Conservation (phyloP, 2,329 filamentous ascomycete species). For the Xylariales sp. region DNA sequence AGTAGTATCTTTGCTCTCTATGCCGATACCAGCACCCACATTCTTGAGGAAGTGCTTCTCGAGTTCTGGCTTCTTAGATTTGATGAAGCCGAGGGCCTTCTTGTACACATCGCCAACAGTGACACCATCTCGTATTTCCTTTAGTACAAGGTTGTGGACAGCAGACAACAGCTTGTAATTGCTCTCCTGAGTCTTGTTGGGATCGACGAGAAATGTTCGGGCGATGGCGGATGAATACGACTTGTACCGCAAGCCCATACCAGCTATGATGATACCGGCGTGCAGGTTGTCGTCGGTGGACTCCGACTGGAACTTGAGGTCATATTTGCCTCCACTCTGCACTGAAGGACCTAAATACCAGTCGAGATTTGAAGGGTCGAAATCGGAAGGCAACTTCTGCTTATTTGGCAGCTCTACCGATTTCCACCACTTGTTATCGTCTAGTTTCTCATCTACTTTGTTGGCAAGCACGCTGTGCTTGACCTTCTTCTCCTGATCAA, state of each 20-base stretch:
- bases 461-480: slow-evolving; percentile 83
- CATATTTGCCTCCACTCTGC: slow-evolving; percentile 94
- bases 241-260: slow-evolving; percentile 89
- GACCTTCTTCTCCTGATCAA: slow-evolving; percentile 96
- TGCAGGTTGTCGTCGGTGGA: slow-evolving; percentile 80
- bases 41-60: slow-evolving; percentile 95
- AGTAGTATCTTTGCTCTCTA: slow-evolving; percentile 82
- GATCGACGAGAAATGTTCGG: slow-evolving; percentile 92
- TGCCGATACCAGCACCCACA: slow-evolving; percentile 86
- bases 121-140: slow-evolving; percentile 83
- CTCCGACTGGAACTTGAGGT: slow-evolving; percentile 74
- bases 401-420: slow-evolving; percentile 65
- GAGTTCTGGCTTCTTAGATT: slow-evolving; percentile 87
- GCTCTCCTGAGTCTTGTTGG: slow-evolving; percentile 90
- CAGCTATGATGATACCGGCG: slow-evolving; percentile 88
- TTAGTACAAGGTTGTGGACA: slow-evolving; percentile 85
- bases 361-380: slow-evolving; percentile 84
- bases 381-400: slow-evolving; percentile 76
- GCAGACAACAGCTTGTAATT: slow-evolving; percentile 86
- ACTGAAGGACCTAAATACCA: slow-evolving; percentile 90
- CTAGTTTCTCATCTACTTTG: slow-evolving; percentile 86
- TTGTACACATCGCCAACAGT: slow-evolving; percentile 85
- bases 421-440: slow-evolving; percentile 92
- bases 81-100: slow-evolving; percentile 78
- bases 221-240: slow-evolving; percentile 92